Conservation (phyloP, 192 early-diverging fungal genomes). For the Gamsiella multidivaricata region DNA sequence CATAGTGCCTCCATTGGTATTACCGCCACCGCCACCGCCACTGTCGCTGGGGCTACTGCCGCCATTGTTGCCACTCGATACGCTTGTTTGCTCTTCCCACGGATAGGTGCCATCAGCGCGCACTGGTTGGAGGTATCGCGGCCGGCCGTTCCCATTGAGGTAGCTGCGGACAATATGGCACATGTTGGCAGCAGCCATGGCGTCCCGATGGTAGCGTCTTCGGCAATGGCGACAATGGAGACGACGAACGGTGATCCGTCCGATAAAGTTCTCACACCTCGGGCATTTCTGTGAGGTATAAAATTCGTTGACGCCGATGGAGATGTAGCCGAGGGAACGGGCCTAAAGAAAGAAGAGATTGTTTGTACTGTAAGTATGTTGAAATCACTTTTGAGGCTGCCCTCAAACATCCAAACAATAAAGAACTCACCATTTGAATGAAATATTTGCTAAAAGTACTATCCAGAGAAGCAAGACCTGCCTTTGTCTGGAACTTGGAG, state of each 20-base stretch:
- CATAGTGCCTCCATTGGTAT: too few species aligned
- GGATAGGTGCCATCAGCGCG: too few species aligned
- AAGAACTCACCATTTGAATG: neutral
- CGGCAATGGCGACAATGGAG: neutral
- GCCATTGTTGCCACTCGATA: too few species aligned
- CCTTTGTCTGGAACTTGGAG: neutral
- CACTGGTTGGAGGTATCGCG: too few species aligned
- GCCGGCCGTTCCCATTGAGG: too few species aligned
- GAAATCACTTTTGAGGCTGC: neutral
- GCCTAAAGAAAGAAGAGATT: neutral
- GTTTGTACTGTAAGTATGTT: neutral
- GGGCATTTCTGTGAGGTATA: constrained; percentile 9
- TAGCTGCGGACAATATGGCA: constrained; percentile 12
- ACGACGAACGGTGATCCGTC: neutral
- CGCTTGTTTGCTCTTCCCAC: too few species aligned
- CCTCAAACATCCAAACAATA: neutral
- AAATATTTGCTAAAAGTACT: neutral
- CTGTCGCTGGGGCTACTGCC: too few species aligned
- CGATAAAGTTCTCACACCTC: neutral
- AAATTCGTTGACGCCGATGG: neutral
- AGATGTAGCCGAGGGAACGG: neutral
- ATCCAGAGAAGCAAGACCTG: neutral
- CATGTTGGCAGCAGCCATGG: constrained; percentile 3
- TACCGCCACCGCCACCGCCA: too few species aligned
- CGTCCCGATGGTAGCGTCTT: neutral